Evolutionary conservation across 2,329 filamentous ascomycete species (phyloP).

Genomic region (Alternaria arborescens): DNA sequence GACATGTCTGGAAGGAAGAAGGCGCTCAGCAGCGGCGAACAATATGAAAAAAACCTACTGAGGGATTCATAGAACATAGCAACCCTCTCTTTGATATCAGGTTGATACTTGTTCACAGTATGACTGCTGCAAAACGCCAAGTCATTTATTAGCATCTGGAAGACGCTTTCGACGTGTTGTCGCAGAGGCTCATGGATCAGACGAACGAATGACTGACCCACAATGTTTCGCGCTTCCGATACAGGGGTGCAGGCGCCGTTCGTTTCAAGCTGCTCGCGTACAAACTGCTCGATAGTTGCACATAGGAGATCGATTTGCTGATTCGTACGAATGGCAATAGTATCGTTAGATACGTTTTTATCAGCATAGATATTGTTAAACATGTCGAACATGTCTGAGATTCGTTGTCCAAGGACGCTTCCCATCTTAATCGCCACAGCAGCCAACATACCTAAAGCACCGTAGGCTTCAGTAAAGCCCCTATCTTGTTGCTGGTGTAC

Average conservation of each 20-base stretch:
- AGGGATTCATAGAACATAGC: not conserved
- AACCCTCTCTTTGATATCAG: not conserved
- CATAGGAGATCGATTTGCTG: not conserved
- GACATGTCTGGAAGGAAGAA: not conserved
- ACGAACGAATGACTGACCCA: not conserved
- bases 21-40: not conserved
- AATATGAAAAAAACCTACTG: not conserved
- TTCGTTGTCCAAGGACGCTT: not conserved
- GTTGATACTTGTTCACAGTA: not conserved
- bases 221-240: not conserved
- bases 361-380: not conserved
- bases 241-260: not conserved
- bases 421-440: not conserved
- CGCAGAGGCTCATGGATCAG: not conserved
- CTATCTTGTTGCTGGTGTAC: not conserved
- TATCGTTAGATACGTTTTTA: not conserved
- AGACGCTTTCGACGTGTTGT: not conserved
- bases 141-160: not conserved
- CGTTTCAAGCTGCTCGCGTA: not conserved
- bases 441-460: not conserved
- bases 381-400: not conserved
- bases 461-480: not conserved
- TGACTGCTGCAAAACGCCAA: not conserved
- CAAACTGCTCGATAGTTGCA: not conserved
- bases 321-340: not conserved